Percentiles rank a stretch among this genome's conserved stretches.
These are phyloP conservation scores for Chrysochromulina tobinii DNA, from an alignment of 78 protist genomes.

Conservation along the genomic window DNA sequence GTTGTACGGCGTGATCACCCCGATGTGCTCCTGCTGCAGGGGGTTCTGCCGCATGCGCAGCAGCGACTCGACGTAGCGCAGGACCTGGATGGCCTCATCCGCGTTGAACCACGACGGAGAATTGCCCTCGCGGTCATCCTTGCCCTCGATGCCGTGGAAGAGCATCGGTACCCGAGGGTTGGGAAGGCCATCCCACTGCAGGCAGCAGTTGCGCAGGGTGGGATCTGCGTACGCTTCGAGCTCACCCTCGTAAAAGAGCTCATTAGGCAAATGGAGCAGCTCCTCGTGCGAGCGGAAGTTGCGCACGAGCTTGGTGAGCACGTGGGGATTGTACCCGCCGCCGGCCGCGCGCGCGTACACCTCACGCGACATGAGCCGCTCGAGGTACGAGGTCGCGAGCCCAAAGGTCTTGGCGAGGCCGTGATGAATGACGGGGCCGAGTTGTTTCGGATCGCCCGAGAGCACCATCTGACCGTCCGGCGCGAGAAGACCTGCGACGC, in stretches of 20 bases:
- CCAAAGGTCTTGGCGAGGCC: neutral
- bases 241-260: slow-evolving; percentile 41
- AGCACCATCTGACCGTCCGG: slow-evolving; percentile 37
- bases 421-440: slow-evolving; percentile 52
- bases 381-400: neutral
- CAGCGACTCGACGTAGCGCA: neutral
- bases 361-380: slow-evolving; percentile 42
- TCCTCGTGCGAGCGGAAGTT: slow-evolving; percentile 54
- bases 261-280: slow-evolving; percentile 36
- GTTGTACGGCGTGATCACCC: slow-evolving; percentile 46
- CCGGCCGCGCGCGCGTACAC: neutral
- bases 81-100: slow-evolving; percentile 1
- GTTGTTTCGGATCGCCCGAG: slow-evolving; percentile 60
- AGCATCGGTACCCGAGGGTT: neutral
- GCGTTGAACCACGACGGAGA: slow-evolving; percentile 58
- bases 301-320: slow-evolving; percentile 38
- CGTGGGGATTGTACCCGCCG: neutral
- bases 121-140: slow-evolving; percentile 31
- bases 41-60: neutral
- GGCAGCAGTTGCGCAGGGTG: too few relatives aligned
- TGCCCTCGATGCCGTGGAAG: slow-evolving; percentile 44
- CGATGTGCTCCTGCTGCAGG: neutral
- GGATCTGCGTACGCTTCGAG: neutral
- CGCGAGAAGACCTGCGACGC: neutral
- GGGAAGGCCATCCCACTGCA: neutral